Evolutionary conservation across 495 filamentous ascomycete genomes (phyloP), one percentile per base, ranked within the genome.

Genomic region (Penicillium daleae): DNA sequence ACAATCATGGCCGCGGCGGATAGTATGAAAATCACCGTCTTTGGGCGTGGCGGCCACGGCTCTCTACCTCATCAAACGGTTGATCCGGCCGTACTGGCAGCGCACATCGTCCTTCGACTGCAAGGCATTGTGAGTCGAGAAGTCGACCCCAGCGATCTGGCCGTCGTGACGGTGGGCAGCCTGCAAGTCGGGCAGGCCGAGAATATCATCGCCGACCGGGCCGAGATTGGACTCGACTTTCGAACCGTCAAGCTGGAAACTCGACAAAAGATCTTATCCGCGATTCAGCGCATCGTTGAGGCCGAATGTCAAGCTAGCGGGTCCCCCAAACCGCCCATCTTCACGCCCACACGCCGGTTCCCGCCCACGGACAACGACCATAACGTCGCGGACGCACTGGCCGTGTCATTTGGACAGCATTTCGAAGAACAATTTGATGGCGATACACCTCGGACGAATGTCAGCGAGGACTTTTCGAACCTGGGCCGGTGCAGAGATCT

Each of bases 51-150:
- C 26, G 83, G 82, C 0, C 84, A 86, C 61, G 83, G 79, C 0
- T 80, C 77, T 1, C 69, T 72, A 61, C 84, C 84, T 3, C 82
- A 86, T 74, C 71, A 75, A 53, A 77, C 74, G 4, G 74, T 85
- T 2, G 83, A 86, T 57, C 84, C 83, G 4, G 81, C 77, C 3
- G 59, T 85, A 2, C 64, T 86, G 3, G 84, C 83, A 22, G 74
- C 78, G 9, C 71, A 78, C 61, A 74, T 83, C 19, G 79, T 86
- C 15, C 59, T 82, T 0, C 61, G 81, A 32, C 59, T 86, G 46
- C 83, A 86, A 61, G 72, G 70, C 26, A 80, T 86, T 42, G 82
- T 85, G 22, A 80, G 76, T 51, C 62, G 84, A 15, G 83, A 85
- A 66, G 65, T 82, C 5, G 67, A 80, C 51, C 82, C 83, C 1